Conservation (phyloP, 305 asterid genomes). For the Petunia hybrid region DNA sequence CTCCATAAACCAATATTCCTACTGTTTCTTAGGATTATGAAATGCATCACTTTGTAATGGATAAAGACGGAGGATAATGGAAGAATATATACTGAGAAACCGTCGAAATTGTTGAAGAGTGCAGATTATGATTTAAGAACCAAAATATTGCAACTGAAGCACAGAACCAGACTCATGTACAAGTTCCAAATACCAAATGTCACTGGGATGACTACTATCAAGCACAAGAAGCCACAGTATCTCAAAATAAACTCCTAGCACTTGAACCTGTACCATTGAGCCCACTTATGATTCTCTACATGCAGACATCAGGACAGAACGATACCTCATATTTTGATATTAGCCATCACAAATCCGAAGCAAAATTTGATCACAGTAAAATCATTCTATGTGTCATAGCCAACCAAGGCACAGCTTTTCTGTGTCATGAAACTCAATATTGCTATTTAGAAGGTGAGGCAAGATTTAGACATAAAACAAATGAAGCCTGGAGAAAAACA, state of each 20-base stretch:
- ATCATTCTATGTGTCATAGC: slow-evolving; percentile 9
- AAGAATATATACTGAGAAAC: slow-evolving; percentile 26
- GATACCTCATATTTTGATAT: not conserved
- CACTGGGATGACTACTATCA: too few relatives aligned
- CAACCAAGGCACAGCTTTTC: not conserved
- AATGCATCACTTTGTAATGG: slow-evolving; percentile 5
- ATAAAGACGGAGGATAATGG: slow-evolving; percentile 19
- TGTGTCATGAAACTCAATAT: not conserved
- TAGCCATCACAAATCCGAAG: not conserved
- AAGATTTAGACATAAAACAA: not conserved
- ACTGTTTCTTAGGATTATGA: slow-evolving; percentile 25
- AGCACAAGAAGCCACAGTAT: not conserved
- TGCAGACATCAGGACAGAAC: not conserved
- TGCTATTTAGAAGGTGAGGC: not conserved
- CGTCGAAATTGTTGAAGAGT: not conserved
- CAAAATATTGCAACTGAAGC: too few relatives aligned
- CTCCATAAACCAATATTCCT: slow-evolving; percentile 17
- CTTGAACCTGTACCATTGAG: slow-evolving; percentile 14
- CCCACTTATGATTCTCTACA: not conserved
- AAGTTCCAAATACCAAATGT: too few relatives aligned
- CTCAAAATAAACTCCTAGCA: not conserved
- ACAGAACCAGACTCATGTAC: too few relatives aligned
- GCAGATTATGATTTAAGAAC: not conserved
- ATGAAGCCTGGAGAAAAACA: not conserved
- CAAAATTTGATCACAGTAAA: not conserved